Base-by-base conservation (phyloP, 1,284 basidiomycete genomes). In the Cryptococcus depauperatus region DNA sequence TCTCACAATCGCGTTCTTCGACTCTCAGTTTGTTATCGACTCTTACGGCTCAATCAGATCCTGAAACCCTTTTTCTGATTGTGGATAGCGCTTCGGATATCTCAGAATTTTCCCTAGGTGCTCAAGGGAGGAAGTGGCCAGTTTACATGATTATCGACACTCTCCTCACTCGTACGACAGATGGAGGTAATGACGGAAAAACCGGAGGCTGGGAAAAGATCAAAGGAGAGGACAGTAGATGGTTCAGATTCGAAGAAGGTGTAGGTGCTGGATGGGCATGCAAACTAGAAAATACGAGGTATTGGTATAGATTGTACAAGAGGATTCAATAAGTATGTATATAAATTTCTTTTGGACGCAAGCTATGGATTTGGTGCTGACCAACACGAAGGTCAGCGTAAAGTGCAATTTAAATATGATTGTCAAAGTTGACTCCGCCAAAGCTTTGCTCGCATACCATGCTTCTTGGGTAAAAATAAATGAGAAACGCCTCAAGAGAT, bases 251-350 rank as follows among this genome's bases (percentile, higher is more conserved):
- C 16, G 51, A 50, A 3, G 64, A 66, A 21, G 68, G 58, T 11
- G 57, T 61, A 10, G 60, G 61, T 18, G 59, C 52, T 18, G 52
- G 55, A 4, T 73, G 70, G 61, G 61, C 62, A 3, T 57, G 64
- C 45, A 71, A 73, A 48, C 50, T 72, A 43, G 72, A 73, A 58
- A 74, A 73, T 47, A 65, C 65, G 34, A 61, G 71, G 53, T 73
- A 71, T 51, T 69, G 69, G 66, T 57, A 62, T 41, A 54, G 70
- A 42, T 43, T 71, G 51, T 72, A 71, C 46, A 52, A 60, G 27
- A 48, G 63, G 40, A 32, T 57, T 45, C 6, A 40, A 7, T 16
- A 21, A 16, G 38, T 18, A 40, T 9, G 35, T 28, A 29, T 40
- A 40, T n/a, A 40, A 19, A 40, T n/a, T 21, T 29, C 14, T 28